These are phyloP conservation scores for Gliomastix tumulicola DNA, from an alignment of 2,329 filamentous ascomycete genomes.

Conservation along the genomic window DNA sequence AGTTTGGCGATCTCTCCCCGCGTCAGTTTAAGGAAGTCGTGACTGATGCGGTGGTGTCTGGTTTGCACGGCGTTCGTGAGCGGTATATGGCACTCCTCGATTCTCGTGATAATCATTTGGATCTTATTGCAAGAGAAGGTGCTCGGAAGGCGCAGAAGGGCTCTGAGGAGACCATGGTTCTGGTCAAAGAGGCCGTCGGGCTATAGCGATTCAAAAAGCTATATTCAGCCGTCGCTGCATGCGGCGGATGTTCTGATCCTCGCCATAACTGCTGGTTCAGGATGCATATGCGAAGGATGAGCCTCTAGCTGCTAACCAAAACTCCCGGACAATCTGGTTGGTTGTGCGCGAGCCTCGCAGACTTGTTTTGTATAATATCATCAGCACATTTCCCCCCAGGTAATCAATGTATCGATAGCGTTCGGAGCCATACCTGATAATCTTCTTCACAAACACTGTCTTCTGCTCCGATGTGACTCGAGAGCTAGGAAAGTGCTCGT, in stretches of 20 bases:
- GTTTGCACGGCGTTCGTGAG: constrained; percentile 47
- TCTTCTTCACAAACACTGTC: constrained; percentile 55
- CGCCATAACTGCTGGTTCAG: constrained; percentile 15
- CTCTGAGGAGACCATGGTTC: constrained; percentile 50
- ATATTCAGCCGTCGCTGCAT: constrained; percentile 1
- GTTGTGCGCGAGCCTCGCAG: constrained; percentile 58
- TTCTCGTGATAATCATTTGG: constrained; percentile 42
- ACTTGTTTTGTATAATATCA: too few relatives aligned
- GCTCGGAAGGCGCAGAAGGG: constrained; percentile 53
- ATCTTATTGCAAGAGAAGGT: constrained; percentile 51
- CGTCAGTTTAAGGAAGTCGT: constrained; percentile 44
- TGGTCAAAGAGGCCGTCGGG: constrained; percentile 45
- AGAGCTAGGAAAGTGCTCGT: constrained; percentile 50
- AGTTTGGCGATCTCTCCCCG: constrained; percentile 27
- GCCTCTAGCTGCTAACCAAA: constrained; percentile 63
- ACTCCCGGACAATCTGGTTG: constrained; percentile 62
- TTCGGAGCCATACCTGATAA: constrained; percentile 57
- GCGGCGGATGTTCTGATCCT: neutral
- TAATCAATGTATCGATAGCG: too few relatives aligned
- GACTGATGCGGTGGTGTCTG: constrained; percentile 45
- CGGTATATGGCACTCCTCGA: constrained; percentile 46
- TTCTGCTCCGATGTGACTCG: constrained; percentile 55
- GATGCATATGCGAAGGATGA: constrained; percentile 55
- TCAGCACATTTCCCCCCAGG: too few relatives aligned
- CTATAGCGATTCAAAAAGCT: constrained; percentile 16